Base-by-base conservation (phyloP, 164 flowering plant species). In the Amborella trichopoda region DNA sequence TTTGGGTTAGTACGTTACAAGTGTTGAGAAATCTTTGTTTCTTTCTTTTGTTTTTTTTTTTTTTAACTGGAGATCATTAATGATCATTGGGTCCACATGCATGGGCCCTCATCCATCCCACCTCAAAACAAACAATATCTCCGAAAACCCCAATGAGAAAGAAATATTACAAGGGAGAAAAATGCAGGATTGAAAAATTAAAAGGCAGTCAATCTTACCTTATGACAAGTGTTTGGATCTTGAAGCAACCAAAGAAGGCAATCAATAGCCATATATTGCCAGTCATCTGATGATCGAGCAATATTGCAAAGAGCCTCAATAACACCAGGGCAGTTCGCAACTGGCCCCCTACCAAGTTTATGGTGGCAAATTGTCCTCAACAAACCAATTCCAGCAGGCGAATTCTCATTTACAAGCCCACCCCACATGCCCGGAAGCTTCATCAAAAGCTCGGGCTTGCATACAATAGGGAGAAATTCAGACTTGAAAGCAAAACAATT, bases 351-450 rank as follows among this genome's bases (percentile, higher is more conserved):
- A 12, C 99, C 96, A 56, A 71, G 70, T 68, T 84, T 91, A 61
- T 91, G 95, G 53, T 91, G 95, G 60, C 96, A 91, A 41, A 91
- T 78, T 25, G 96, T 91, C 46, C 95, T 63, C 40, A 91, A 53
- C 42, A 93, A 72, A 50, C 96, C 99, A 65, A 88, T 84, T 28
- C 99, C 99, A 40, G 99, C 99, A 5, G 99, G 99, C 18, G 99
- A 93, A 60, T 84, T 93, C 61, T 93, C 99, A 65, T 93, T 93
- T 23, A 85, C 96, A 44, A 93, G 91, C 26, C 99, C 99, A 44
- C 96, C 99, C 99, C 99, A 93, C 99, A 93, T 80, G 49, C 83
- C 94, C 8, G 94, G 95, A 21, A 93, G 70, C 54, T 81, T 88
- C 5, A 51, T 38, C 28, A 93, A 61, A 55, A 93, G 84, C 26